Evolutionary conservation across 306 rosid genomes (phyloP).

Genomic region (Crotalaria pallida): DNA sequence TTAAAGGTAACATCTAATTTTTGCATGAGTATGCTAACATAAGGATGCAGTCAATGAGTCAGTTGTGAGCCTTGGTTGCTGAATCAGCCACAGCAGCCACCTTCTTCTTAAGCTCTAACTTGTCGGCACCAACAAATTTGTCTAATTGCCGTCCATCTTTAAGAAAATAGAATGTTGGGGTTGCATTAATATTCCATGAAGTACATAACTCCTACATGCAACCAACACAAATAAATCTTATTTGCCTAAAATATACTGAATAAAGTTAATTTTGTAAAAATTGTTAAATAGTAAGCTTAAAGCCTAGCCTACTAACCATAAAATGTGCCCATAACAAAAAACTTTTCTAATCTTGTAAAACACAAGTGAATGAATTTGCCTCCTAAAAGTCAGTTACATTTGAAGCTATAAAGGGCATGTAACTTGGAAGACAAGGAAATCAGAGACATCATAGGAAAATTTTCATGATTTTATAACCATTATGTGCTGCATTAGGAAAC

Average conservation of each 20-base stretch:
- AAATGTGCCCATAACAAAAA: not conserved
- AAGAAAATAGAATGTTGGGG: conserved; percentile 69
- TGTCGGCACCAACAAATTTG: not conserved
- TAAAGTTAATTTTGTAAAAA: not conserved
- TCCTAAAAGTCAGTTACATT: not conserved
- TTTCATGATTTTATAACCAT: not conserved
- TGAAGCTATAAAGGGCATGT: not conserved
- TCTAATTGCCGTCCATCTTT: conserved; percentile 48
- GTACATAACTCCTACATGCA: conserved; percentile 51
- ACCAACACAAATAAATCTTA: not conserved
- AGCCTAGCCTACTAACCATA: not conserved
- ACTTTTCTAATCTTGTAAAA: no score
- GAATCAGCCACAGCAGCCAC: conserved; percentile 35
- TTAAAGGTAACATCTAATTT: not conserved
- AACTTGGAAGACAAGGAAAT: no score
- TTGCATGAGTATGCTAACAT: not conserved
- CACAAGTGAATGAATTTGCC: not conserved
- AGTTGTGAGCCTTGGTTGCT: not conserved
- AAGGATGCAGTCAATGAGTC: not conserved
- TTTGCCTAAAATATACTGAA: not conserved
- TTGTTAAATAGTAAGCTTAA: not conserved
- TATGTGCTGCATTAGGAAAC: not conserved
- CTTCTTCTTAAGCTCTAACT: not conserved
- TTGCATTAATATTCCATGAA: conserved; percentile 66
- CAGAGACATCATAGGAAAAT: not conserved